Percentiles rank a stretch among this genome's conserved stretches.
phyloP scores from a whole-genome alignment of 306 rosid genomes.

The Cucurbita ficifolia region DNA sequence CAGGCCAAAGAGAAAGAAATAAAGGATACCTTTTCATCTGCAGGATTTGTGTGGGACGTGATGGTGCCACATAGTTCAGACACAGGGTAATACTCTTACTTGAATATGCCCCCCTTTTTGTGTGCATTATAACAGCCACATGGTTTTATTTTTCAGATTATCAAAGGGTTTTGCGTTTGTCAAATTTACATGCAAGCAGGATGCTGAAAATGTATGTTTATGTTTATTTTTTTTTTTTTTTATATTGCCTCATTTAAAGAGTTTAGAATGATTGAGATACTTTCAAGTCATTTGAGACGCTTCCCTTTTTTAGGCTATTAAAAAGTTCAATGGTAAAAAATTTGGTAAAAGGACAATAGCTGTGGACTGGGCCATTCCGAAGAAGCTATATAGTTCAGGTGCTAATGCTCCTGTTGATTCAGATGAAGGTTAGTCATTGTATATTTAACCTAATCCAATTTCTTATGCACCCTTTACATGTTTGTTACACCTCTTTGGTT shows the following conservation, averaged over 20 bases:
- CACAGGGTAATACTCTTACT: slow-evolving; percentile 38
- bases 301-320: slow-evolving; percentile 44
- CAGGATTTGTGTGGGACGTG: slow-evolving; percentile 87
- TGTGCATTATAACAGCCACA: background rate
- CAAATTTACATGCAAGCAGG: slow-evolving; percentile 75
- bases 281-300: background rate
- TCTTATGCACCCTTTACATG: background rate
- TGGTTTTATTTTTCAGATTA: slow-evolving; percentile 38
- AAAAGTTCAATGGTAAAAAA: slow-evolving; percentile 58
- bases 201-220: slow-evolving; percentile 62
- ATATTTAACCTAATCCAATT: background rate
- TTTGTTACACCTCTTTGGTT: background rate
- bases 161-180: slow-evolving; percentile 92
- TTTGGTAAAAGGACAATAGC: slow-evolving; percentile 68
- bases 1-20: slow-evolving; percentile 65
- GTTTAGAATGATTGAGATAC: background rate
- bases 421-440: slow-evolving; percentile 41
- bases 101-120: background rate
- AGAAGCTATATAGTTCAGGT: slow-evolving; percentile 54
- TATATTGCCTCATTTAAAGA: background rate
- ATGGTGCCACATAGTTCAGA: slow-evolving; percentile 53
- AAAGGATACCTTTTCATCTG: slow-evolving; percentile 46
- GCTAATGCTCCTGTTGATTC: slow-evolving; percentile 24
- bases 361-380: slow-evolving; percentile 94
- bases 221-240: slow-evolving; percentile 8